Base-by-base conservation (phyloP, 2,329 filamentous ascomycete species). In the Fusarium continuum region DNA sequence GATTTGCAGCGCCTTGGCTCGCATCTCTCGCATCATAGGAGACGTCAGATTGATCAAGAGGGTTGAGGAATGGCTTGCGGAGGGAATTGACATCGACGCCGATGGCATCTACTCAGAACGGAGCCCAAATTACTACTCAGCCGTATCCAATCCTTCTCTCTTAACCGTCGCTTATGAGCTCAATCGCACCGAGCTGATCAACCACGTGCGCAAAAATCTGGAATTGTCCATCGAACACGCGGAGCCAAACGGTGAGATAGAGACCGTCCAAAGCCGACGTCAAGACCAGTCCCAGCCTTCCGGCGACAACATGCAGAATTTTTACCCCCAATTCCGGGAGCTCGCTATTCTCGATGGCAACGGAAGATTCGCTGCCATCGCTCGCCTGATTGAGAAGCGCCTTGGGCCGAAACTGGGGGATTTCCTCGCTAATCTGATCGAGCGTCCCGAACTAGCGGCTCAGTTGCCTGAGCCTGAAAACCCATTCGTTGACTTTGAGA, bases 41-140 rank as follows among this genome's bases (percentile, higher is more conserved):
- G 48, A 53, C 2, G 17, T 16, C 3, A 59, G 54, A 4, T 29
- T 44, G 16, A 9, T 59, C 3, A 5, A 34, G 31, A 59, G 45
- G 4, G 59, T 59, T 2, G 32, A 59, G 3, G 54, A 59, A 8
- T 59, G 55, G 55, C 55, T 59, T 6, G 54, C 54, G 1, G 55
- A 59, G 4, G 54, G 55, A 0, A 59, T 59, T 2, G 55, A 59
- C 14, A 59, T 59, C 4, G 55, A 59, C 3, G 22, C 45, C 3
- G 55, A 59, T 17, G 55, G 55, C 4, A 59, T 59, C 9, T 59
- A 59, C 19, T 59, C 55, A 0, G 55, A 59, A 2, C 55, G 55
- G 0, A 59, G 55, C 11, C 55, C 55, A 0, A 59, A 59, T 1
- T 59, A 59, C 1, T 59, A 59, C n/a, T 59, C 55, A 1, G 54